Evolutionary conservation across 768 basidiomycete species (phyloP).

Genomic region (Pilatotrama ljubarskyi): DNA sequence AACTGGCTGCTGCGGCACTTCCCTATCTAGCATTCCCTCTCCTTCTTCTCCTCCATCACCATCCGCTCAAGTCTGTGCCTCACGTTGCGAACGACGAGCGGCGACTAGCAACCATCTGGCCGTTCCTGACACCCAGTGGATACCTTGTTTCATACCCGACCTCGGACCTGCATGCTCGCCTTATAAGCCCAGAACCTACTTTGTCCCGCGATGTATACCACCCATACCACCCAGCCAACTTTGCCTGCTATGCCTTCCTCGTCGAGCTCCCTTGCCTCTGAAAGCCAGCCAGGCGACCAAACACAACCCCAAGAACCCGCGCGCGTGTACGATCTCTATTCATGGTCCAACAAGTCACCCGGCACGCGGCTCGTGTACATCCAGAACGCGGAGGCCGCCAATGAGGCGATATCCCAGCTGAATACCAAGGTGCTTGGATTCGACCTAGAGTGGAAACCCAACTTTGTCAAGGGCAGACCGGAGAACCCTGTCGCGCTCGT

Average conservation of each 20-base stretch:
- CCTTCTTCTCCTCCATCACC: neutral
- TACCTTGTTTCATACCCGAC: neutral
- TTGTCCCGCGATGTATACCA: neutral
- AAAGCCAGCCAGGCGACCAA: neutral
- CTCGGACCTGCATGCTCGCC: neutral
- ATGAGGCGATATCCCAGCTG: slow-evolving; percentile 22
- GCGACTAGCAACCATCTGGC: neutral
- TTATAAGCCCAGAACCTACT: neutral
- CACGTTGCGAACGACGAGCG: neutral
- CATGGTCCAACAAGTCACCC: slow-evolving; percentile 23
- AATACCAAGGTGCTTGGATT: slow-evolving; percentile 48
- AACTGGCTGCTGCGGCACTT: neutral
- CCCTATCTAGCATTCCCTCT: neutral
- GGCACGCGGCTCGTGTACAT: slow-evolving; percentile 26
- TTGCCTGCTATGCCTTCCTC: neutral
- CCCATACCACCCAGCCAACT: neutral
- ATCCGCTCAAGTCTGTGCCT: neutral
- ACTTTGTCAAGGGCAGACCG: slow-evolving; percentile 46
- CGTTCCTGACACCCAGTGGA: neutral
- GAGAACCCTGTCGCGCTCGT: slow-evolving; percentile 75
- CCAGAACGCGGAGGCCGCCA: slow-evolving; percentile 19
- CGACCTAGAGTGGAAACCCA: slow-evolving; percentile 82
- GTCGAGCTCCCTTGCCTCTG: neutral
- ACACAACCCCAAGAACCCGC: neutral
- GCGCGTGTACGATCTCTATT: slow-evolving; percentile 23